Evolutionary conservation across 192 early-diverging fungal species (phyloP), one percentile per base, ranked within the genome.

Genomic region (Entrophospora sp.): DNA sequence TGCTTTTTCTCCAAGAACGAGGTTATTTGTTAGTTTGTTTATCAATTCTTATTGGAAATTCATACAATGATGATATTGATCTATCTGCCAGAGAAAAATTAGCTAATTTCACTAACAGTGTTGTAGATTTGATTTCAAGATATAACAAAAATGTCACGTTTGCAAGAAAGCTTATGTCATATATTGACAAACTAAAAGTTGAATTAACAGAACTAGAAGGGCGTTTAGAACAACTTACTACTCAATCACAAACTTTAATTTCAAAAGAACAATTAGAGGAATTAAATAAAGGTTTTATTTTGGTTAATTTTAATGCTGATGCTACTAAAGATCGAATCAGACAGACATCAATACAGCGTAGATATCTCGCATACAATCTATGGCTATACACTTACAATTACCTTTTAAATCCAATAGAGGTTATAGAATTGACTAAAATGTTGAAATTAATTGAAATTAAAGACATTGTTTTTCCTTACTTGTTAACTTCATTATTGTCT

Each of bases 1-100:
- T 84, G 18, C 65, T 89, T 55, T 93, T 84, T 70, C 83, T 85
- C 66, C 64, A 70, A 35, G 89, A 93, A 56, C 69, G 85, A 48
- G 77, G 80, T 37, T 83, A 83, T 27, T 67, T 86, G 42, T 73
- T 91, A 16, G 64, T 75, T 42, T 69, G 75, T 63, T 63, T 91
- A 4, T 69, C 73, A 45, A 74, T 69, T 28, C 73, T 91, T 44
- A 64, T 89, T 58, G 73, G 76, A 1, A 81, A 73, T 36, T 75
- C 81, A 12, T 70, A 72, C 22, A 80, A 79, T 61, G 63, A 59
- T 1, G 69, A 69, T 38, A 67, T 83, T 10, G 66, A 75, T 6
- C 64, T 73, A 38, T 43, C 73, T 5, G 73, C 85, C 34, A 76
- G 80, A 52, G 66, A 52, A 2, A 68, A 74, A 14, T 76, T 84